These are phyloP conservation scores for Colletotrichum kahawae DNA, from an alignment of 2,329 filamentous ascomycete genomes.

Conservation along the genomic window DNA sequence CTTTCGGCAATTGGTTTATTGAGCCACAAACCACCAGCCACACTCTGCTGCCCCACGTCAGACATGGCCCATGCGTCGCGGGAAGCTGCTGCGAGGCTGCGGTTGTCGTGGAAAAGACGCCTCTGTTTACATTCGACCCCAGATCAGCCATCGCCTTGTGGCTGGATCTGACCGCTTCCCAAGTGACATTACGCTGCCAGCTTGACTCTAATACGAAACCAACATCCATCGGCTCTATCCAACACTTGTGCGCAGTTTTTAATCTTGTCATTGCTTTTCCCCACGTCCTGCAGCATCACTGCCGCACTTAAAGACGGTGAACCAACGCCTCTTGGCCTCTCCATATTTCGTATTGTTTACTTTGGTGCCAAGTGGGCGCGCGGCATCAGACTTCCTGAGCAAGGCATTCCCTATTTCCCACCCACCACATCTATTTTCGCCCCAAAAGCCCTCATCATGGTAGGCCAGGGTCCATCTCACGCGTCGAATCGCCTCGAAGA, in stretches of 20 bases:
- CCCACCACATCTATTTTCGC: background rate
- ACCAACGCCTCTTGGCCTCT: background rate
- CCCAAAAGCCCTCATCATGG: constrained; percentile 1
- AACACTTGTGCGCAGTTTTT: background rate
- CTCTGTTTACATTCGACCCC: constrained; percentile 21
- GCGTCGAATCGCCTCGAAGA: background rate
- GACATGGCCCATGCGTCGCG: background rate
- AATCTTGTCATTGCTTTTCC: background rate
- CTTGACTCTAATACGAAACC: background rate
- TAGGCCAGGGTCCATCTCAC: constrained; percentile 15
- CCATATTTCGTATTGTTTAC: constrained; percentile 22
- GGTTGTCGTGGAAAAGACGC: constrained; percentile 28
- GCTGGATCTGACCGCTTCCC: background rate
- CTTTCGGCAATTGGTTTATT: background rate
- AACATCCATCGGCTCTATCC: background rate
- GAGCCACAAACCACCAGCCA: constrained; percentile 22
- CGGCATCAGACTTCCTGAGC: constrained; percentile 14
- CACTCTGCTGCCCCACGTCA: background rate
- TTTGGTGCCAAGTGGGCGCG: constrained; percentile 13
- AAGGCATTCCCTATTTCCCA: constrained; percentile 17
- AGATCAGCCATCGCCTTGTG: background rate
- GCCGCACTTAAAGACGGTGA: background rate
- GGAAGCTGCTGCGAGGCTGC: constrained; percentile 25
- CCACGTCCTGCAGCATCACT: background rate
- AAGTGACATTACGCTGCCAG: background rate